Base-by-base conservation (phyloP, 306 rosid species). In the Cicer cuneatum region DNA sequence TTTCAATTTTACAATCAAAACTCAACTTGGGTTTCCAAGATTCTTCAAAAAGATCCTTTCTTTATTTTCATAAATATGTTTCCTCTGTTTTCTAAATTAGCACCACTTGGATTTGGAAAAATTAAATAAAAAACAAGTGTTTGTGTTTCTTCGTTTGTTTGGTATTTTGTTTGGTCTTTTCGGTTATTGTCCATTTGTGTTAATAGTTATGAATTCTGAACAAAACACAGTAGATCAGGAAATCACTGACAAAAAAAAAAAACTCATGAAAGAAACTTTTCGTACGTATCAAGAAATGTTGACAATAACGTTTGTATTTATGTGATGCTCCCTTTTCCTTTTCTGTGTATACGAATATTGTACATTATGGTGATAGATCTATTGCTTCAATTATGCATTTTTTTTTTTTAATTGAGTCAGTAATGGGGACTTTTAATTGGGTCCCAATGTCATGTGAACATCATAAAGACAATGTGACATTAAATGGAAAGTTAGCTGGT, bases 361-460 rank as follows among this genome's bases (percentile, higher is more conserved):
- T 21, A 43, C 24, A 65, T 18, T 39, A 37, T 76, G 86, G 64
- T 68, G 75, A 48, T 79, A 89, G 90, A 83, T 82, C 81, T 78
- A 72, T 73, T 47, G 35, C 43, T 73, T 66, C 61, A 56, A 56
- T 39, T 66, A 51, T 56, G 43, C 63, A 41, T 48, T 75, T 70
- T 79, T 78, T 60, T 46, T 60, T 64, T n/a, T n/a, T n/a, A n/a
- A 73, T 58, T 62, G 71, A 48, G 77, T 67, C 19, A 62, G 45
- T 60, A 37, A 73, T 33, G 56, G 73, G 39, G 24, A 41, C 19
- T 80, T 60, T 83, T 72, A 74, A 75, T 33, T 84, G 87, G 93
- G 92, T 74, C 80, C 87, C 80, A 61, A 18, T 57, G 48, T 52
- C 96, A 89, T 90, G 90, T 90, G 92, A 80, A 76, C 16, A 57